Evolutionary conservation across 225 moss, liverwort and hornwort species (phyloP).

Genomic region (Bryoerythrophyllum caledonicum): DNA sequence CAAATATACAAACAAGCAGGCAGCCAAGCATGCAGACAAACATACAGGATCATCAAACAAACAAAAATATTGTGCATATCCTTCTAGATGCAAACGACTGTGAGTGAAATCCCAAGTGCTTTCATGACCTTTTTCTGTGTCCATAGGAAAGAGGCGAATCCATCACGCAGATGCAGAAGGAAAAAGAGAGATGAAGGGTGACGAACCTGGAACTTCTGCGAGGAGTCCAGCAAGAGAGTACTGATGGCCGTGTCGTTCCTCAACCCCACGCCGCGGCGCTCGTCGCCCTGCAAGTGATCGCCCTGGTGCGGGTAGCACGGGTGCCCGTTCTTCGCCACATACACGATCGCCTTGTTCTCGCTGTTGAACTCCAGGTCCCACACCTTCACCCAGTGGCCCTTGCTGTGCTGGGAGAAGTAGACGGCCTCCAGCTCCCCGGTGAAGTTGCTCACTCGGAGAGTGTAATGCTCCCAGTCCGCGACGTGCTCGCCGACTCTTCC

Average conservation of each 20-base stretch:
- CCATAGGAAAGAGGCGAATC: too few species aligned
- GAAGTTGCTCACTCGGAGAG: slow-evolving; percentile 74
- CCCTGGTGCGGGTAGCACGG: slow-evolving; percentile 69
- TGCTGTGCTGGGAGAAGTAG: slow-evolving; percentile 76
- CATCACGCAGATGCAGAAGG: too few species aligned
- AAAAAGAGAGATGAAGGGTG: too few species aligned
- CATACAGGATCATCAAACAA: too few species aligned
- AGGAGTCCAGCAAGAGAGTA: slow-evolving; percentile 50
- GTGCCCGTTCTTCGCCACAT: slow-evolving; percentile 70
- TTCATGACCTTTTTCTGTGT: too few species aligned
- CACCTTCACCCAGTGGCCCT: slow-evolving; percentile 66
- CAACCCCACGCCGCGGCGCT: slow-evolving; percentile 57
- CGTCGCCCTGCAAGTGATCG: slow-evolving; percentile 77
- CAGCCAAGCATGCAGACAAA: too few species aligned
- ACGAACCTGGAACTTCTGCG: slow-evolving; percentile 37
- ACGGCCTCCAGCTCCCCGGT: slow-evolving; percentile 66
- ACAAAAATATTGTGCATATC: too few species aligned
- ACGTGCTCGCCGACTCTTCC: slow-evolving; percentile 83
- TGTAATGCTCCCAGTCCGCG: slow-evolving; percentile 84
- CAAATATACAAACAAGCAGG: too few species aligned
- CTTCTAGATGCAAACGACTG: too few species aligned
- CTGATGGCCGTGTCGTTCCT: slow-evolving; percentile 74
- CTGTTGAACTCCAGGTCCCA: slow-evolving; percentile 64
- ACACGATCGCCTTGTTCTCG: slow-evolving; percentile 56
- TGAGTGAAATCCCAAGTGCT: too few species aligned